Percentiles rank a stretch among this genome's conserved stretches.
Conservation (phyloP, 352 stramenopile species). For the Aphanomyces invadans region DNA sequence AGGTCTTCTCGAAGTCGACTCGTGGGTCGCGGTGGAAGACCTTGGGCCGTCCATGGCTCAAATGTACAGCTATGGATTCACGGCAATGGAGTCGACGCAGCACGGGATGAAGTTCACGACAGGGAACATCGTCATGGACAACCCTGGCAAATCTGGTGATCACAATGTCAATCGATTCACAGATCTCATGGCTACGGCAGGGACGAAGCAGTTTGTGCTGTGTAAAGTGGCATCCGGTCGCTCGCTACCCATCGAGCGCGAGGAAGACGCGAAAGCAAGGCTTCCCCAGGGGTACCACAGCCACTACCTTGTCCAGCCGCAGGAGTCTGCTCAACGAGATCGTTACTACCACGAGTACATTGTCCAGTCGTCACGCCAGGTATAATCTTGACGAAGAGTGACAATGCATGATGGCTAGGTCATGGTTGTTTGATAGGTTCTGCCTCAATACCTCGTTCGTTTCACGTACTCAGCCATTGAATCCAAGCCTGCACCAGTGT, state of each 20-base stretch:
- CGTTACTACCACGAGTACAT: conserved; percentile 72
- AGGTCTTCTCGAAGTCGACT: conserved; percentile 60
- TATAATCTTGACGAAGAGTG: not conserved
- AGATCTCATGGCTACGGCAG: too few species aligned
- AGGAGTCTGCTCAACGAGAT: conserved; percentile 27
- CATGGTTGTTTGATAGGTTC: conserved; percentile 31
- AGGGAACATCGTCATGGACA: conserved; percentile 35
- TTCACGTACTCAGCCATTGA: conserved; percentile 42
- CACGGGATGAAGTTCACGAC: conserved; percentile 64
- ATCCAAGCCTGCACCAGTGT: conserved; percentile 28
- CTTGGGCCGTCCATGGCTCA: conserved; percentile 49
- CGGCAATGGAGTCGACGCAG: conserved; percentile 32
- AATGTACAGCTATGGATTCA: conserved; percentile 47
- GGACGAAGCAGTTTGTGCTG: conserved; percentile 52
- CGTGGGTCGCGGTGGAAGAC: conserved; percentile 63
- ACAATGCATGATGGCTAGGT: not conserved
- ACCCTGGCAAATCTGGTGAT: conserved; percentile 20
- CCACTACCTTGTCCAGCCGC: conserved; percentile 41
- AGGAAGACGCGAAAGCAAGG: conserved; percentile 35
- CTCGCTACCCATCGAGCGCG: conserved; percentile 41
- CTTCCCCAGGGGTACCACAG: conserved; percentile 67
- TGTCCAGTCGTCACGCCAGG: conserved; percentile 40
- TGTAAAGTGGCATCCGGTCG: conserved; percentile 66
- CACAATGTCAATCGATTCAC: conserved; percentile 15
- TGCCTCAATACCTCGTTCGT: conserved; percentile 63